A percentile compares a stretch with the other conserved stretches of the same genome.
These are phyloP conservation scores for Sporothrix pallida DNA, from an alignment of 2,329 filamentous ascomycete genomes.

Conservation along the genomic window DNA sequence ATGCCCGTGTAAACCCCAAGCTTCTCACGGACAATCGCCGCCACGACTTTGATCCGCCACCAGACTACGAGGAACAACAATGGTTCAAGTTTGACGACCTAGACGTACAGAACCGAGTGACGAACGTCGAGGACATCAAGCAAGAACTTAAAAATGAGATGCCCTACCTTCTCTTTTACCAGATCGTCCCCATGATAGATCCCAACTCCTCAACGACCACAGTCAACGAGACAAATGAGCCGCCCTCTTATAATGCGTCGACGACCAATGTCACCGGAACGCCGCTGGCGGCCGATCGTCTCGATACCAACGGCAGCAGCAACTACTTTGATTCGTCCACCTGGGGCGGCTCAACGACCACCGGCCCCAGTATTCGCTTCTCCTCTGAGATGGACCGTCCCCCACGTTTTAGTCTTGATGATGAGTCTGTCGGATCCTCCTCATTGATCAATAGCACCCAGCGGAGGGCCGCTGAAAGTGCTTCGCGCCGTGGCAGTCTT, in stretches of 20 bases:
- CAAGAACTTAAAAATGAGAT: slow-evolving; percentile 82
- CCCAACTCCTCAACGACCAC: slow-evolving; percentile 58
- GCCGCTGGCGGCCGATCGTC: slow-evolving; percentile 40
- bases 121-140: slow-evolving; percentile 76
- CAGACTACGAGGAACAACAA: slow-evolving; percentile 71
- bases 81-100: slow-evolving; percentile 97
- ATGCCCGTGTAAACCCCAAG: slow-evolving; percentile 75
- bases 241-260: slow-evolving; percentile 65
- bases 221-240: slow-evolving; percentile 55
- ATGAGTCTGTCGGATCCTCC: slow-evolving; percentile 44
- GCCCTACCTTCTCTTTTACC: slow-evolving; percentile 94
- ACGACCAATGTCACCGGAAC: slow-evolving; percentile 50
- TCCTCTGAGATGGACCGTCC: slow-evolving; percentile 61
- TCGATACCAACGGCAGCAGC: slow-evolving; percentile 41
- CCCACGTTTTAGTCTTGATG: slow-evolving; percentile 55
- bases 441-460: slow-evolving; percentile 40
- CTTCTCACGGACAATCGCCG: slow-evolving; percentile 65
- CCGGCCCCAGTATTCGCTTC: slow-evolving; percentile 59
- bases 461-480: slow-evolving; percentile 36
- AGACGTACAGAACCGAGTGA: slow-evolving; percentile 68
- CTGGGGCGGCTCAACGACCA: slow-evolving; percentile 44
- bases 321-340: slow-evolving; percentile 54
- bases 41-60: slow-evolving; percentile 62
- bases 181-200: slow-evolving; percentile 84
- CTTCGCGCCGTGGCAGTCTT: slow-evolving; percentile 58